These are phyloP conservation scores for Ogataea pini DNA, from an alignment of 805 yeast genomes.

Conservation along the genomic window DNA sequence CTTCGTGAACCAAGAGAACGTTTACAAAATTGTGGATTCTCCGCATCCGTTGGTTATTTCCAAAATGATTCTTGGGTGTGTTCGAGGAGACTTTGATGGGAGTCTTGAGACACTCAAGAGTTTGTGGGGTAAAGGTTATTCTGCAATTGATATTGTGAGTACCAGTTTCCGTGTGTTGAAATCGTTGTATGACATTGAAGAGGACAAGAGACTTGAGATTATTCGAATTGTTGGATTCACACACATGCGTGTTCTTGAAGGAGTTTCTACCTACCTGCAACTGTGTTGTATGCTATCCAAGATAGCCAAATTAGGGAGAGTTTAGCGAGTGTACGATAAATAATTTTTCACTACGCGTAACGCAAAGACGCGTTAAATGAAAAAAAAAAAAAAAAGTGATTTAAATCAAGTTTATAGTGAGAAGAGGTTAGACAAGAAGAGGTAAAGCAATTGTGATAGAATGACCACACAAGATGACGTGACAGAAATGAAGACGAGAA, in stretches of 20 bases:
- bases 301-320: conserved; percentile 33
- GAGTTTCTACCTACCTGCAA: conserved; percentile 86
- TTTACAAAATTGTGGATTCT: conserved; percentile 91
- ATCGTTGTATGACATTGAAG: conserved; percentile 66
- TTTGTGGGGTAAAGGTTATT: conserved; percentile 88
- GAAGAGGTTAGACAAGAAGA: too few relatives aligned
- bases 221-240: conserved; percentile 86
- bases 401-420: not conserved
- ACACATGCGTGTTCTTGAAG: conserved; percentile 92
- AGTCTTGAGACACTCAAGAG: conserved; percentile 63
- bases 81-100: conserved; percentile 49
- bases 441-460: not conserved
- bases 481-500: not conserved
- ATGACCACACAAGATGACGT: conserved; percentile 6
- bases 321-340: too few relatives aligned
- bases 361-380: not conserved
- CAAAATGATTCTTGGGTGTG: conserved; percentile 54
- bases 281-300: conserved; percentile 79
- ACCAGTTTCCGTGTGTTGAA: conserved; percentile 89
- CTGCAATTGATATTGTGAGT: conserved; percentile 89
- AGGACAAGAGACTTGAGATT: conserved; percentile 68
- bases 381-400: not conserved
- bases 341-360: not conserved
- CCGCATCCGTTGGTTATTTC: conserved; percentile 91
- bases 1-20: conserved; percentile 87